Conservation (phyloP, 169 alveolate genomes). For the Pseudocohnilembus persalinus region DNA sequence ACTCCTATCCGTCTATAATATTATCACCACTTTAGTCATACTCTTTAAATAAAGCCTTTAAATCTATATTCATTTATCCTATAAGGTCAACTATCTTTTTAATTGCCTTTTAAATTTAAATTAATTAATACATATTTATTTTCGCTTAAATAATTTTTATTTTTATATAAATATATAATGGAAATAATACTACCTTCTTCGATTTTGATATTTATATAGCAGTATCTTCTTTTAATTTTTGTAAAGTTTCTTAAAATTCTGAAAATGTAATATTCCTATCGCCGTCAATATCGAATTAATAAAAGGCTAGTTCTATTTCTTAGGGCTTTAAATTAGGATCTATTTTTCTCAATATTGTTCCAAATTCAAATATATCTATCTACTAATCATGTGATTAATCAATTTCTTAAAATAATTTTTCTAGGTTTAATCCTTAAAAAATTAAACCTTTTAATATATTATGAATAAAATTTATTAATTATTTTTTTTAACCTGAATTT, state of each 20-base stretch:
- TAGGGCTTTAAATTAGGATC: neutral
- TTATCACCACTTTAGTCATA: neutral
- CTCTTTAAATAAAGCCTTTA: neutral
- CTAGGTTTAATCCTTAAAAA: neutral
- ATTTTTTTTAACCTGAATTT: neutral
- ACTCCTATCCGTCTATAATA: neutral
- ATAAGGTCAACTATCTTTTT: neutral
- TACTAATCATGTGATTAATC: neutral
- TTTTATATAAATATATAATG: too few relatives aligned
- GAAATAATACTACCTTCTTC: neutral
- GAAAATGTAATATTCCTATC: neutral
- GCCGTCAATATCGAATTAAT: neutral
- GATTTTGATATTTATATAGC: neutral
- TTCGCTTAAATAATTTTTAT: neutral
- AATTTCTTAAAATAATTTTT: neutral
- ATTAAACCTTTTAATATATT: too few relatives aligned
- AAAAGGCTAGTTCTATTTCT: neutral
- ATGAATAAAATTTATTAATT: too few relatives aligned
- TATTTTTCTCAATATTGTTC: neutral
- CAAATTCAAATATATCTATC: neutral
- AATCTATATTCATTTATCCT: neutral
- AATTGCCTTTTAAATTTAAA: neutral
- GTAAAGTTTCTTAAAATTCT: neutral
- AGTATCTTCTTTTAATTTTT: neutral
- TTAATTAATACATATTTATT: too few relatives aligned